Evolutionary conservation across 139 green algal species (phyloP), one percentile per base, ranked within the genome.

Genomic region (Picochlorum sp.): DNA sequence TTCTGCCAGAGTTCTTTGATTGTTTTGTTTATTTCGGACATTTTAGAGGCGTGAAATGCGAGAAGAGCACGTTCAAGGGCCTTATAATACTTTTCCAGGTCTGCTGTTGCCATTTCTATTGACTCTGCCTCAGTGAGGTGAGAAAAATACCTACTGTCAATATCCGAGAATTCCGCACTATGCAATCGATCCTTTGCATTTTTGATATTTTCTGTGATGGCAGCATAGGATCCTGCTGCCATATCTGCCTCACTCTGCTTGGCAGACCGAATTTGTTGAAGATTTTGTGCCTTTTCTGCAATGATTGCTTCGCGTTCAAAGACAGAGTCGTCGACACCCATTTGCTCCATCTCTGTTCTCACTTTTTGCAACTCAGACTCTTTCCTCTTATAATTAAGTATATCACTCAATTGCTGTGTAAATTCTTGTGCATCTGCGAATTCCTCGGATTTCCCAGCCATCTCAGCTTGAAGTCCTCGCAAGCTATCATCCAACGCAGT

Each of bases 1-100:
- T 94, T 94, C 77, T 98, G 92, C 94, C 94, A 99, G 64, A 99
- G 81, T 85, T 99, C 94, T 73, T 94, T 94, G 50, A 99, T 83
- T 41, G 90, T 86, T 72, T 89, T 88, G 80, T 98, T 98, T 79
- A 98, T 95, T 67, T 96, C 90, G 3, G 81, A 67, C 92, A 98
- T 98, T 77, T 96, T 96, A 69, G 60, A 83, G 57, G 86, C 84
- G 80, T 99, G 94, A 75, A 96, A 99, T 6, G 72, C 49, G 69
- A 97, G 87, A 77, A 99, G 77, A 18, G 94, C 94, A 69, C 86
- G 86, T 75, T 98, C 92, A 45, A 98, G 83, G 1, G 91, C 92
- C 77, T 91, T 91, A 77, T 95, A 77, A 73, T 97, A 98, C 63
- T 92, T 94, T 45, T 96, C 82, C 52, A 98, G 74, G 67, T 98